Base-by-base conservation (phyloP, 371 early-diverging fungal species). In the Quaeritorhiza haematococci region DNA sequence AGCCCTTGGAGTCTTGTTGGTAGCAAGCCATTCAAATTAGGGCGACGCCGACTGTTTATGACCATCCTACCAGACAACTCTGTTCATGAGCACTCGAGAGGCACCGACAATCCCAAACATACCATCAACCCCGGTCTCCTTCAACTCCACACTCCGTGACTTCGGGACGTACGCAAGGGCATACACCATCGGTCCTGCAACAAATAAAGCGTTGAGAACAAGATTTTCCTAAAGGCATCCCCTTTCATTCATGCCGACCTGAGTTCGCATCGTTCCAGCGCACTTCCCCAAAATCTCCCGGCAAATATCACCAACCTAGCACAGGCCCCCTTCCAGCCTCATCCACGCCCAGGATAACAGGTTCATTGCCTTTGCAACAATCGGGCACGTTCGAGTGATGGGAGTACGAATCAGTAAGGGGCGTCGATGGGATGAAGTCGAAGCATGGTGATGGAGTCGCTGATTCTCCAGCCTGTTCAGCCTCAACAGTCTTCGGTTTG, bases 291-390 rank as follows among this genome's bases (percentile, higher is more conserved):
- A 51, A 30, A 35, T 49, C 28, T 30, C 24, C 3, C 17, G 3
- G 19, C 3, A 29, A 13, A 42, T 13, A 13, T 49, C 28, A n/a
- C 34, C 44, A 69, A 85, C 92, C 94, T 1, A 99, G 78, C 3
- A 98, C 97, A 3, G 99, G 99, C 0, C 99, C 99, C 41, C 99
- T 74, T 15, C 99, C 99, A 13, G 99, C 99, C 64, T 99, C 99
- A 69, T 99, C 99, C 1, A 99, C 92, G 15, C 99, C 99, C 35
- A 98, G 69, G 8, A 47, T 21, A 50, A 52, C 21, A 38, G 21
- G 17, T 47, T 52, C 52, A 46, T 52, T 19, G 27, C 27, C 32
- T 57, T 29, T 17, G 59, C 59, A 59, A 24, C 34, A 43, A 10
- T 42, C 42, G 7, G 64, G 64, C 0, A 59, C 44, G 3, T 33